Evolutionary conservation across 1,139 yeast species (phyloP).

Genomic region (Suhomyces coccinellae): DNA sequence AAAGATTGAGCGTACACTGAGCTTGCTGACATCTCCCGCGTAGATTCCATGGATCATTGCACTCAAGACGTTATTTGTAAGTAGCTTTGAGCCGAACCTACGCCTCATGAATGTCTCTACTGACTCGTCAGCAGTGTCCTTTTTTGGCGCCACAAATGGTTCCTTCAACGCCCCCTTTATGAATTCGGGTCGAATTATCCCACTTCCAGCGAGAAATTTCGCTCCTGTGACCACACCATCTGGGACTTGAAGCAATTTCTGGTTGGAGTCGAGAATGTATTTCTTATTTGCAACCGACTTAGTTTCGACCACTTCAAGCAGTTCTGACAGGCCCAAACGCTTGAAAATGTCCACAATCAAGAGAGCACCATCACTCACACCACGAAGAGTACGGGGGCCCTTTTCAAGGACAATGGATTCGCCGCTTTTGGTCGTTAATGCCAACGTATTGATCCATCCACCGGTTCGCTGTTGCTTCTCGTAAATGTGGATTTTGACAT

Average conservation of each 20-base stretch:
- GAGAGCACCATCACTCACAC: slow-evolving; percentile 65
- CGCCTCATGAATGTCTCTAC: slow-evolving; percentile 67
- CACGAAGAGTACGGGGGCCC: slow-evolving; percentile 76
- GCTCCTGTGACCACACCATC: slow-evolving; percentile 38
- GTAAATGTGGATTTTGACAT: slow-evolving; percentile 58
- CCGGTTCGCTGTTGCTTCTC: slow-evolving; percentile 62
- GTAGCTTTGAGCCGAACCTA: slow-evolving; percentile 57
- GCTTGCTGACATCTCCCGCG: slow-evolving; percentile 73
- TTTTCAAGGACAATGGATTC: slow-evolving; percentile 51
- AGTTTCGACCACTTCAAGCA: slow-evolving; percentile 50
- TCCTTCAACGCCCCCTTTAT: slow-evolving; percentile 41
- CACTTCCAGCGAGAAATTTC: slow-evolving; percentile 42
- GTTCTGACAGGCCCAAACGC: slow-evolving; percentile 40
- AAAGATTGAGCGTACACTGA: slow-evolving; percentile 65
- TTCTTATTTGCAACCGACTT: slow-evolving; percentile 60
- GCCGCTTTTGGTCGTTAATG: slow-evolving; percentile 14
- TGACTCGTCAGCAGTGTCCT: slow-evolving; percentile 57
- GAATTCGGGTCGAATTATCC: slow-evolving; percentile 32
- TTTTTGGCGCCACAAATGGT: slow-evolving; percentile 30
- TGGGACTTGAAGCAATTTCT: slow-evolving; percentile 54
- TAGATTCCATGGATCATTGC: slow-evolving; percentile 89
- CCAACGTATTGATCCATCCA: slow-evolving; percentile 72
- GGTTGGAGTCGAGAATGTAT: slow-evolving; percentile 47
- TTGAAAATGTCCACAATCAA: slow-evolving; percentile 58
- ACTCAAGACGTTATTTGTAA: slow-evolving; percentile 69